Evolutionary conservation across 345 rosid species (phyloP).

Genomic region (Xanthoceras sorbifolium): DNA sequence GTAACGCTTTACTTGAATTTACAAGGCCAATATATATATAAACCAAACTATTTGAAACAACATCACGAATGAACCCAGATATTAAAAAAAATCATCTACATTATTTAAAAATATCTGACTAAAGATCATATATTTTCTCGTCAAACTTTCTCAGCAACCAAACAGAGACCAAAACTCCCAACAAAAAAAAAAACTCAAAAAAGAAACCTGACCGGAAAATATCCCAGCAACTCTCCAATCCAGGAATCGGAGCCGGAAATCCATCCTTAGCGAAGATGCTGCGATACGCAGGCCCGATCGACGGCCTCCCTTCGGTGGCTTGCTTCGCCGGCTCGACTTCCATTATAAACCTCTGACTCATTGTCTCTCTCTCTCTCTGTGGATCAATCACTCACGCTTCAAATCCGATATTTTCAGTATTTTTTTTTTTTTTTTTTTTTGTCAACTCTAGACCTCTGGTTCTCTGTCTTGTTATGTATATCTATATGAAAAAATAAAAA

Average conservation of each 20-base stretch:
- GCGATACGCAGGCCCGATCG: slow-evolving; percentile 87
- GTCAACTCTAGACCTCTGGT: background rate
- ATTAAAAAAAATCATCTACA: background rate
- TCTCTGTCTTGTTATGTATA: background rate
- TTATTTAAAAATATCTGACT: too few species aligned
- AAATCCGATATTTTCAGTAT: background rate
- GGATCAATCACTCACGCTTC: background rate
- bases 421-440: background rate
- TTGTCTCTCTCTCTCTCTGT: background rate
- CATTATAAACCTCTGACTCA: slow-evolving; percentile 47
- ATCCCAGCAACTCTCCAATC: slow-evolving; percentile 92
- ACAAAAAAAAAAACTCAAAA: background rate
- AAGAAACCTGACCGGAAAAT: slow-evolving; percentile 70
- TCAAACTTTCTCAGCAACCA: slow-evolving; percentile 14
- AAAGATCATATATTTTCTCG: too few species aligned
- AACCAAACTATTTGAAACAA: background rate
- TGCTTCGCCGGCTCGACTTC: slow-evolving; percentile 76
- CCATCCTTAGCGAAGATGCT: slow-evolving; percentile 75
- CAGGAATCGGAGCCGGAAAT: slow-evolving; percentile 71
- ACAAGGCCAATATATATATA: background rate
- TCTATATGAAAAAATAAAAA: too few species aligned
- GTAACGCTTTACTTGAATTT: background rate
- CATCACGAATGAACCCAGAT: background rate
- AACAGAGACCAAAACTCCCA: background rate
- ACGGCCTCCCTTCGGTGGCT: slow-evolving; percentile 66